A percentile compares a stretch with the other conserved stretches of the same genome.
Conservation (phyloP, 257 asterid species). For the Nicotiana tabacum region DNA sequence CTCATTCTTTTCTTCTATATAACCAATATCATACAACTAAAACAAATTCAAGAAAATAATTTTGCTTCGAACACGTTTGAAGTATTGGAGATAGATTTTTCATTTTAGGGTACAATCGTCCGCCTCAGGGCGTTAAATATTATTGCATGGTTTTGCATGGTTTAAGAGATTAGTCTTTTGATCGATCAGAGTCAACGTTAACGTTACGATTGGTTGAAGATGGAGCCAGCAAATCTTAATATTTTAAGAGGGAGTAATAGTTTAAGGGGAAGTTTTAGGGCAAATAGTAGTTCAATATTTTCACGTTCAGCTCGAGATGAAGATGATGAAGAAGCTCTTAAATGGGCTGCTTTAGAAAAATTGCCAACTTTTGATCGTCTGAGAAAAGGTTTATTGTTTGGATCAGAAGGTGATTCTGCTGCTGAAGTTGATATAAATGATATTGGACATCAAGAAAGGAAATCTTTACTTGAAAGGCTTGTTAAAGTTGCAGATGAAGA, state of each 20-base stretch:
- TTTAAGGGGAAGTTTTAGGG: constrained; percentile 34
- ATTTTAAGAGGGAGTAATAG: constrained; percentile 15
- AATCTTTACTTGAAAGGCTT: constrained; percentile 41
- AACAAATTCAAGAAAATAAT: not conserved
- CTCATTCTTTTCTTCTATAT: not conserved
- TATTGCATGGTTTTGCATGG: not conserved
- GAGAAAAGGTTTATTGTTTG: constrained; percentile 53
- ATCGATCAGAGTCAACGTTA: not conserved
- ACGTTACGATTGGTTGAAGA: not conserved
- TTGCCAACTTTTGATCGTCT: constrained; percentile 63
- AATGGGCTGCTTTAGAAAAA: constrained; percentile 67
- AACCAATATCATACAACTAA: not conserved
- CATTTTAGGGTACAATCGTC: not conserved
- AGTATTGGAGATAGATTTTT: not conserved
- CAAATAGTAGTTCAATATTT: constrained; percentile 33
- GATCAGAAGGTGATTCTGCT: constrained; percentile 40
- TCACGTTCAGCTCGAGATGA: constrained; percentile 51
- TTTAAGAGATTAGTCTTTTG: not conserved
- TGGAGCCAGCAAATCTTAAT: not conserved
- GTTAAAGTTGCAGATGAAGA: constrained; percentile 46
- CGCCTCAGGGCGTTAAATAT: not conserved
- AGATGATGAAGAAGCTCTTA: constrained; percentile 64
- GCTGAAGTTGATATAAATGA: constrained; percentile 41
- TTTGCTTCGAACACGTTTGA: not conserved
- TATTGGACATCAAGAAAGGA: constrained; percentile 44